Base-by-base conservation (phyloP, 176 grass and related monocot genomes). In the Triticum dicoccoides region DNA sequence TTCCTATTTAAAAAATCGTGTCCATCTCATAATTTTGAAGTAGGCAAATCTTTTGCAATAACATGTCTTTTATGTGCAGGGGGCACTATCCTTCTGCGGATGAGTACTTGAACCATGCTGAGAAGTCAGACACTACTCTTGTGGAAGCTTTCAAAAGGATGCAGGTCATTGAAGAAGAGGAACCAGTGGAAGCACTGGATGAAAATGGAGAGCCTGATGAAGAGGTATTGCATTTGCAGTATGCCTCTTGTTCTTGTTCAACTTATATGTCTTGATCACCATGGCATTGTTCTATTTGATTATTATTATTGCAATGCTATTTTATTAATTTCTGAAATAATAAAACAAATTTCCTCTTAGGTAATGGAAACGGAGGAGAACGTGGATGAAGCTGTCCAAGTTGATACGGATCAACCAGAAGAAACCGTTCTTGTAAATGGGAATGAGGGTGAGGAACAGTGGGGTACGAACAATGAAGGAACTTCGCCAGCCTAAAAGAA, bases 71-170 rank as follows among this genome's bases (percentile, higher is more conserved):
- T 85, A 49, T 85, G 33, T 75, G n/a, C 84, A 98, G 97, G 90
- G 87, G 80, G 27, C 85, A 91, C 59, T 99, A 94, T 92, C 92
- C 83, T 80, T 89, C 89, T 68, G 97, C 94, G 67, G 86, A 82
- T 14, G 92, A 96, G 85, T 99, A 96, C 76, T 88, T 87, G 52
- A 99, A 85, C 39, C 83, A 90, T 88, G 70, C 89, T n/a, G 92
- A 91, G 69, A 94, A 90, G 76, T 89, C 94, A 42, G 88, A 86
- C 29, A 44, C 61, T 75, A 93, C 90, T 89, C 92, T 93, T 32
- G 92, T 96, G 23, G 97, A 99, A 91, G 92, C 89, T 84, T 99
- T 99, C 84, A 99, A 94, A 90, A 84, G 42, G 38, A 94, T 99
- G 92, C 97, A 91, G 83, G 82, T 96, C 54, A 68, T 33, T 87